A percentile compares a stretch with the other conserved stretches of the same genome.
These are phyloP conservation scores for Venustampulla echinocandica DNA, from an alignment of 495 filamentous ascomycete species.

Conservation along the genomic window DNA sequence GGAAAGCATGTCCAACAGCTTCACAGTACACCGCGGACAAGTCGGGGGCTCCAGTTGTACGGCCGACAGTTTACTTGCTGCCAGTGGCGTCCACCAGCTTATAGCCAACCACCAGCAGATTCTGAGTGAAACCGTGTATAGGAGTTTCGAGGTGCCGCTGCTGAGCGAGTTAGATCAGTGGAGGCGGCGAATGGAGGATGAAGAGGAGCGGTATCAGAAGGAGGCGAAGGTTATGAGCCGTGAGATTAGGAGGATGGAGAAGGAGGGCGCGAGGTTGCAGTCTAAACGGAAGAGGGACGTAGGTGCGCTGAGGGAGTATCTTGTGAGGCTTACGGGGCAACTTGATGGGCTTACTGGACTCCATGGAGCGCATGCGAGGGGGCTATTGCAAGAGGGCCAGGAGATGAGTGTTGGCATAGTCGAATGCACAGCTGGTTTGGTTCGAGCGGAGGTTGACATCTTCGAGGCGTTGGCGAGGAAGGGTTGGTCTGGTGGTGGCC, in stretches of 20 bases:
- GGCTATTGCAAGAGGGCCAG: slow-evolving; percentile 46
- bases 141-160: slow-evolving; percentile 54
- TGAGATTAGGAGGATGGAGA: slow-evolving; percentile 51
- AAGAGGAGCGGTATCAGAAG: slow-evolving; percentile 47
- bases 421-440: slow-evolving; percentile 51
- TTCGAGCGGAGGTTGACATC: slow-evolving; percentile 56
- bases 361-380: slow-evolving; percentile 48
- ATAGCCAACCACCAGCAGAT: slow-evolving; percentile 60
- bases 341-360: slow-evolving; percentile 51
- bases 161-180: slow-evolving; percentile 56
- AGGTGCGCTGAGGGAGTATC: slow-evolving; percentile 40
- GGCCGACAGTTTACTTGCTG: slow-evolving; percentile 47
- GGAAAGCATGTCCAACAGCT: slow-evolving; percentile 35
- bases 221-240: slow-evolving; percentile 37
- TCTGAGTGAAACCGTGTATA: slow-evolving; percentile 53
- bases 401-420: slow-evolving; percentile 48
- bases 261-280: slow-evolving; percentile 50
- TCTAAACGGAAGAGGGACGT: slow-evolving; percentile 46
- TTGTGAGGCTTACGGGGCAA: slow-evolving; percentile 49
- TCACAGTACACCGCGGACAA: slow-evolving; percentile 37
- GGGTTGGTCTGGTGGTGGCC: slow-evolving; percentile 54
- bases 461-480: slow-evolving; percentile 56
- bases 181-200: slow-evolving; percentile 47
- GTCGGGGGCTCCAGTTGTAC: slow-evolving; percentile 35
- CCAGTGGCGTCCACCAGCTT: slow-evolving; percentile 54